Evolutionary conservation across 225 moss, liverwort and hornwort genomes (phyloP).

Genomic region (Bryoerythrophyllum caledonicum): DNA sequence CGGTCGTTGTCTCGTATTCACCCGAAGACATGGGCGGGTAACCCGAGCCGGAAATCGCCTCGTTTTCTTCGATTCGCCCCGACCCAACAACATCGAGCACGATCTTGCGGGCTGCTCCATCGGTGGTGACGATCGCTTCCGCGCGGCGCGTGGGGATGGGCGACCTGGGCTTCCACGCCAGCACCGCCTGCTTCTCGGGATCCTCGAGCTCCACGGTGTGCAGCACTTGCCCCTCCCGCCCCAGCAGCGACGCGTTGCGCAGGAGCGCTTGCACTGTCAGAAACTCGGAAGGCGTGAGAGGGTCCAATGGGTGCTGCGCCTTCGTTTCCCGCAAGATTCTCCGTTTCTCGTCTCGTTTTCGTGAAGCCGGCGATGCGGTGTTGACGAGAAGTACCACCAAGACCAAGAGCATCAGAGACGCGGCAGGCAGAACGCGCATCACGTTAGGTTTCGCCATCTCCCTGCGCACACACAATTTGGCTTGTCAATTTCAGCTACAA

Average conservation of each 20-base stretch:
- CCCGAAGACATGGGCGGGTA: conserved; percentile 7
- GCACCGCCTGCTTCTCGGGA: conserved; percentile 54
- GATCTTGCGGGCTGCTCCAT: conserved; percentile 30
- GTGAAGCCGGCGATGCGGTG: background rate
- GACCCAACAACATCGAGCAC: conserved; percentile 45
- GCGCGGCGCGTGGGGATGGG: conserved; percentile 46
- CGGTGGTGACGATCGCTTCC: conserved; percentile 28
- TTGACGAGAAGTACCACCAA: background rate
- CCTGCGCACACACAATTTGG: background rate
- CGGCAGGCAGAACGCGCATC: background rate
- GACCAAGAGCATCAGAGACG: background rate
- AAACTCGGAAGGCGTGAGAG: conserved; percentile 44
- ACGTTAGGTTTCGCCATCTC: background rate
- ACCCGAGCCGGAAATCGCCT: conserved; percentile 30
- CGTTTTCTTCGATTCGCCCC: conserved; percentile 26
- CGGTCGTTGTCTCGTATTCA: background rate
- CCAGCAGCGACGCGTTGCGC: conserved; percentile 45
- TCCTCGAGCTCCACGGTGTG: conserved; percentile 38
- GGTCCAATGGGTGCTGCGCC: conserved; percentile 57
- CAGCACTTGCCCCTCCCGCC: conserved; percentile 22
- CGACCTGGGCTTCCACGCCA: conserved; percentile 38
- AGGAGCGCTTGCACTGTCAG: conserved; percentile 37
- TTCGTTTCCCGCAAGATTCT: background rate
- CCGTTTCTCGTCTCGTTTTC: background rate
- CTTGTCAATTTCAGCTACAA: too few relatives aligned